Evolutionary conservation across 805 yeast species (phyloP), one percentile per base, ranked within the genome.

Genomic region (Ogataea wickerhamii): DNA sequence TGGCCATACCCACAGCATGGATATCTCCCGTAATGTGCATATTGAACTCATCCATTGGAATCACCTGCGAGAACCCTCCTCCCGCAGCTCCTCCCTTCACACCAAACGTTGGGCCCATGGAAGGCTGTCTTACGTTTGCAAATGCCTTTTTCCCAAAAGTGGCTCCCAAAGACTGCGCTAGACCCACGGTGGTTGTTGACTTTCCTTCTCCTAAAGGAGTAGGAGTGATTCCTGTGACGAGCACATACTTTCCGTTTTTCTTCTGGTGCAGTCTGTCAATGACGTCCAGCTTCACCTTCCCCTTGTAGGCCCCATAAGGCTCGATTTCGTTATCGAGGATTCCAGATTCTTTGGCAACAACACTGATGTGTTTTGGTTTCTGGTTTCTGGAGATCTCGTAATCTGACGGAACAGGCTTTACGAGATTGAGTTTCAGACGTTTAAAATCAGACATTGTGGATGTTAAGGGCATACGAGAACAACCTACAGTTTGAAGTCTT

Each of bases 41-140:
- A 70, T 93, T 91, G 73, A 91, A 91, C 67, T 91, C 97, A 64
- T 91, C 98, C 97, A 91, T 91, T 36, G 98, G 98, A 53, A 91
- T 89, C 32, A 91, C 98, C 67, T 91, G 98, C 2, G 98, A 76
- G 64, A 88, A 91, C 33, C 98, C 98, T 60, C 98, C 98, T 53
- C 98, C 98, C 14, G 98, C 98, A 41, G 98, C 98, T 64, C 98
- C 98, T 57, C 98, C 98, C 68, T 91, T 91, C 54, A 91, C 88
- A 63, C 98, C 98, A 55, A 91, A 91, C 14, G 98, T 91, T 36
- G 98, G 98, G 27, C 98, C 98, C 96, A 91, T 87, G 7, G 95
- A 84, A 20, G 98, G 98, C 63, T 91, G 98, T 63, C 98, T 84
- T 36, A 91, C 96, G 55, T 87, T 88, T 37, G 98, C 98, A 62